A percentile compares a stretch with the other conserved stretches of the same genome.
phyloP scores from a whole-genome alignment of 345 rosid species.

The Reutealis trisperma region DNA sequence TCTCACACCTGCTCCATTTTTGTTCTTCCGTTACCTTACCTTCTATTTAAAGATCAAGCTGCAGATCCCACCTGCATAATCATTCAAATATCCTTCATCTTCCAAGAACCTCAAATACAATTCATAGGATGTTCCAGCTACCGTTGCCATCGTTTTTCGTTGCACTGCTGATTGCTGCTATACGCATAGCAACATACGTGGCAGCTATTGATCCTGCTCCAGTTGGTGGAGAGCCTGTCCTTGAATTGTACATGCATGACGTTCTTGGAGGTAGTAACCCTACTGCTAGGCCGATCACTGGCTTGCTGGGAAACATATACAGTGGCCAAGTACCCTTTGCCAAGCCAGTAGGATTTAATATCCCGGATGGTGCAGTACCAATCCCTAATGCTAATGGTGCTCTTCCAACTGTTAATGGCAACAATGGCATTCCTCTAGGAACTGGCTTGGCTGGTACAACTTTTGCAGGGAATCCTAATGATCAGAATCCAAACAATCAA shows the following conservation, averaged over 20 bases:
- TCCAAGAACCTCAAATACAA: not conserved
- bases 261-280: conserved; percentile 88
- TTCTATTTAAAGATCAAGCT: conserved; percentile 44
- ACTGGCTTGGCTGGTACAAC: conserved; percentile 84
- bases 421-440: conserved; percentile 81
- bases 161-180: conserved; percentile 27
- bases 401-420: conserved; percentile 75
- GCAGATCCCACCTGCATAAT: conserved; percentile 21
- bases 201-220: conserved; percentile 45
- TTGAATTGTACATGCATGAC: conserved; percentile 93
- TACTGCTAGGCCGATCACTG: conserved; percentile 86
- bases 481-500: conserved; percentile 48
- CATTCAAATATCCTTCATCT: conserved; percentile 25
- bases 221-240: conserved; percentile 45
- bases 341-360: conserved; percentile 68
- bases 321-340: conserved; percentile 96
- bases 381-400: conserved; percentile 93
- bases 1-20: conserved; percentile 44
- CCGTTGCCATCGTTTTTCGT: conserved; percentile 33
- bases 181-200: conserved; percentile 22
- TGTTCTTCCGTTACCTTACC: not conserved
- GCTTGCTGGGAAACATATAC: conserved; percentile 91
- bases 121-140: conserved; percentile 46
- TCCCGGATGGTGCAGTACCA: conserved; percentile 65
- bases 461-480: conserved; percentile 44